Conservation (phyloP, 2,329 filamentous ascomycete species). For the Aspergillus fijiensis region DNA sequence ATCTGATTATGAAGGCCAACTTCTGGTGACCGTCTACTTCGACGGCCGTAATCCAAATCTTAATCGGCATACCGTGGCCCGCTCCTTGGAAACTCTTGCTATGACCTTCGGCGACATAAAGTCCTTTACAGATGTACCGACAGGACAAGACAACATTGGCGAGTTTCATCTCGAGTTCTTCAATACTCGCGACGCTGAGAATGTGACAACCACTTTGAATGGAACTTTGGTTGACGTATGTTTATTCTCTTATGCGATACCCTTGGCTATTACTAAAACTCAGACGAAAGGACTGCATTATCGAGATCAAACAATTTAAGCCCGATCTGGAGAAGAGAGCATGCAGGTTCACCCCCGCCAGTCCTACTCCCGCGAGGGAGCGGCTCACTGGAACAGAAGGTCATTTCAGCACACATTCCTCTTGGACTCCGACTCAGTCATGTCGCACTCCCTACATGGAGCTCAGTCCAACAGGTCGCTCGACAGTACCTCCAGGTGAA, state of each 20-base stretch:
- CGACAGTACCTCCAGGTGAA: slow-evolving; percentile 39
- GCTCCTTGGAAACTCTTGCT: slow-evolving; percentile 45
- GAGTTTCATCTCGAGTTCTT: slow-evolving; percentile 44
- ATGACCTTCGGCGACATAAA: slow-evolving; percentile 42
- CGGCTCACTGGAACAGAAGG: slow-evolving; percentile 16
- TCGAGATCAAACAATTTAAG: slow-evolving; percentile 32
- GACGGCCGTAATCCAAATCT: slow-evolving; percentile 29
- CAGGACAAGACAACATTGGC: slow-evolving; percentile 30
- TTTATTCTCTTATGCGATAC: not conserved
- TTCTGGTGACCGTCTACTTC: slow-evolving; percentile 52
- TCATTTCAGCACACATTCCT: slow-evolving; percentile 14
- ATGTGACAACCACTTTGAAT: slow-evolving; percentile 37
- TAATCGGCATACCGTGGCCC: slow-evolving; percentile 43
- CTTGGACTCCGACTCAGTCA: slow-evolving; percentile 17
- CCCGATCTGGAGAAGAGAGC: slow-evolving; percentile 29
- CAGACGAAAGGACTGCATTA: slow-evolving; percentile 28
- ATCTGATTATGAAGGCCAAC: slow-evolving; percentile 57
- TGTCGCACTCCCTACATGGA: slow-evolving; percentile 29
- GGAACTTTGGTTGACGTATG: slow-evolving; percentile 38
- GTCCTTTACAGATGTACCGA: slow-evolving; percentile 31
- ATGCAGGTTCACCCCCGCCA: slow-evolving; percentile 12
- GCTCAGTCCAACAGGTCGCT: slow-evolving; percentile 42
- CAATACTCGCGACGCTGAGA: slow-evolving; percentile 38
- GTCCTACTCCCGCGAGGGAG: slow-evolving; percentile 20
- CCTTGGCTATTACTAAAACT: not conserved